phyloP scores from a whole-genome alignment of 2,329 filamentous ascomycete species.

The Phoma herbarum region DNA sequence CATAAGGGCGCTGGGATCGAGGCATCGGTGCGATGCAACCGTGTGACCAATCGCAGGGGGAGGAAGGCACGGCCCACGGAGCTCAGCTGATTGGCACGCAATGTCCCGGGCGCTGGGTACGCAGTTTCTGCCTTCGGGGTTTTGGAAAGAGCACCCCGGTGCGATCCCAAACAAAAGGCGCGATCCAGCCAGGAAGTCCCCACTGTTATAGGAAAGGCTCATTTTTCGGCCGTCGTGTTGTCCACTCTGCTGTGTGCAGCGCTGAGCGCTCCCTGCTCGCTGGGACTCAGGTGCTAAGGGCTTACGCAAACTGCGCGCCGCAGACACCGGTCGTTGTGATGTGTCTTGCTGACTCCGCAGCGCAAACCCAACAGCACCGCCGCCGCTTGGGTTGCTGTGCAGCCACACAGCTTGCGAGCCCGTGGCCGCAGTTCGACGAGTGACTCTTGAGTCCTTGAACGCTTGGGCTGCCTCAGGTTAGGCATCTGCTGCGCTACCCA shows the following conservation, averaged over 20 bases:
- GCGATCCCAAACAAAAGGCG: slow-evolving; percentile 7
- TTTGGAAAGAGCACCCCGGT: slow-evolving; percentile 7
- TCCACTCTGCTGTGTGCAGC: neutral
- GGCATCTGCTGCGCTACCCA: slow-evolving; percentile 14
- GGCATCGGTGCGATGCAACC: slow-evolving; percentile 13
- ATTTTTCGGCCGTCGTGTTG: neutral
- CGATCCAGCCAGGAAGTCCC: slow-evolving; percentile 12
- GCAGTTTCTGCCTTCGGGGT: slow-evolving; percentile 10
- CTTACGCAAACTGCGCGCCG: slow-evolving; percentile 10
- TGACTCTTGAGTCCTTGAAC: slow-evolving; percentile 3
- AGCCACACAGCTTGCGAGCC: slow-evolving; percentile 16
- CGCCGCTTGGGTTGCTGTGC: slow-evolving; percentile 9
- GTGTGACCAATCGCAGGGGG: slow-evolving; percentile 1
- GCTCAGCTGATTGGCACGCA: slow-evolving; percentile 17
- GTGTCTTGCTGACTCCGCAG: slow-evolving; percentile 11
- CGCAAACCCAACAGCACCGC: slow-evolving; percentile 10
- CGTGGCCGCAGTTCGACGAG: slow-evolving; percentile 7
- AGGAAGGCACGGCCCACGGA: slow-evolving; percentile 1
- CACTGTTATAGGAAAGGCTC: neutral
- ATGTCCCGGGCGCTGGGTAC: slow-evolving; percentile 1
- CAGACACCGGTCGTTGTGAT: slow-evolving; percentile 12
- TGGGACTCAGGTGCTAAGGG: slow-evolving; percentile 3
- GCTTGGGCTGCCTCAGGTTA: slow-evolving; percentile 17
- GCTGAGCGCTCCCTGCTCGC: neutral
- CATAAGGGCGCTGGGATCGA: slow-evolving; percentile 1